Conservation (phyloP, 495 filamentous ascomycete genomes). For the Aspergillus carlsbadensis region DNA sequence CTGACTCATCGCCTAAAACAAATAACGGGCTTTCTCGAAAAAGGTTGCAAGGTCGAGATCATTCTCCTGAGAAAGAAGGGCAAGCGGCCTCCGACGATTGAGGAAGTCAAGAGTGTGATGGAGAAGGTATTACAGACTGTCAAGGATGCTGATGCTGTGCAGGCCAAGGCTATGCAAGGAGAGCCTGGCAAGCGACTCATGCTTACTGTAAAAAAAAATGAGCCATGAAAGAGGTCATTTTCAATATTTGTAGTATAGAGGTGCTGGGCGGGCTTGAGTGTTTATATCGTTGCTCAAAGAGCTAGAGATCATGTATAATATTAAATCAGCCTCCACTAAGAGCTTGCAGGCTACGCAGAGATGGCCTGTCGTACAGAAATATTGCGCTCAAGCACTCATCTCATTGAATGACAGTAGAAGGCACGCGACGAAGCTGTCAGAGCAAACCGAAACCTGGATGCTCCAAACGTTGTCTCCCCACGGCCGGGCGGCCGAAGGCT, state of each 20-base stretch:
- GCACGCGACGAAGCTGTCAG: too few relatives aligned
- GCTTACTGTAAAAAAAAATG: conserved; percentile 39
- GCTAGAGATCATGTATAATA: background rate
- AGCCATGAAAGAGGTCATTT: background rate
- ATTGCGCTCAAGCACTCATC: too few relatives aligned
- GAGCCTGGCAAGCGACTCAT: conserved; percentile 41
- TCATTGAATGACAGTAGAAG: too few relatives aligned
- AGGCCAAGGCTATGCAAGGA: conserved; percentile 42
- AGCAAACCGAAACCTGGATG: too few relatives aligned
- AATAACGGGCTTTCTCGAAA: conserved; percentile 59
- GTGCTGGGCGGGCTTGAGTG: too few relatives aligned
- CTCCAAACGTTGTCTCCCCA: too few relatives aligned
- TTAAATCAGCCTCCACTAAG: too few relatives aligned
- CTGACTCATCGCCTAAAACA: conserved; percentile 58
- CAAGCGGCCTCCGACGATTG: conserved; percentile 40
- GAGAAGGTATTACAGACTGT: conserved; percentile 36
- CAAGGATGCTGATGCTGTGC: conserved; percentile 36
- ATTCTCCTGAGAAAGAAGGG: conserved; percentile 49
- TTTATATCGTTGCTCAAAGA: too few relatives aligned
- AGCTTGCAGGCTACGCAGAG: too few relatives aligned
- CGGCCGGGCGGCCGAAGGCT: too few relatives aligned
- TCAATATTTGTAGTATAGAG: conserved; percentile 1
- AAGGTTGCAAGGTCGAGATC: conserved; percentile 64
- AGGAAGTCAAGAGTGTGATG: conserved; percentile 44
- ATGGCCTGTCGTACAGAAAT: too few relatives aligned